Conservation (phyloP, 2,329 filamentous ascomycete genomes). For the Lecanoromycetidae sp. region DNA sequence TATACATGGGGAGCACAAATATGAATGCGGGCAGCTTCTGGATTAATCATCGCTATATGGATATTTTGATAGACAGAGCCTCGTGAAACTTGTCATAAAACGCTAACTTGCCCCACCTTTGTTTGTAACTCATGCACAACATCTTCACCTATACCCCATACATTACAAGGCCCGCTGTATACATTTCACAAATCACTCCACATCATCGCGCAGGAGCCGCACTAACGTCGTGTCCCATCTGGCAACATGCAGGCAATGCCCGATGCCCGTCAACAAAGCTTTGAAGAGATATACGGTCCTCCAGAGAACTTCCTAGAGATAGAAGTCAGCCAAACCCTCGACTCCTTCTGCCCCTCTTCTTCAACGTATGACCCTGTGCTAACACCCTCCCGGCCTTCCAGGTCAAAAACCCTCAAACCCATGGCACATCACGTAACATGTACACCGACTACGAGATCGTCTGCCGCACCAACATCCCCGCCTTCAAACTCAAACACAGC, state of each 20-base stretch:
- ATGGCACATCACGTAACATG: constrained; percentile 89
- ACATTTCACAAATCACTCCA: too few species aligned
- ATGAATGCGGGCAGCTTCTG: too few species aligned
- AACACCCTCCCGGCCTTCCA: constrained; percentile 15
- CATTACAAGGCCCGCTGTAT: neutral
- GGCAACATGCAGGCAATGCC: constrained; percentile 50
- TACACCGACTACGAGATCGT: constrained; percentile 99
- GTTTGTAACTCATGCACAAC: neutral
- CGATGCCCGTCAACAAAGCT: constrained; percentile 73
- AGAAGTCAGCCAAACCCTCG: constrained; percentile 48
- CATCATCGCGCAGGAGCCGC: neutral
- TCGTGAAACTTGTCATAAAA: too few species aligned
- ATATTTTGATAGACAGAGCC: too few species aligned
- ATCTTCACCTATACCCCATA: neutral
- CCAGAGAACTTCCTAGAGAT: constrained; percentile 99
- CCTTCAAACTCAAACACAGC: constrained; percentile 87
- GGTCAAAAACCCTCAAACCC: constrained; percentile 87
- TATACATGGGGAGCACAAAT: too few species aligned
- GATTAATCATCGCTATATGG: too few species aligned
- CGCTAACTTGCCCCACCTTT: too few species aligned
- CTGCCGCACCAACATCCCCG: constrained; percentile 95
- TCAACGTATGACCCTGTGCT: constrained; percentile 7
- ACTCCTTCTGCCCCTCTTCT: neutral
- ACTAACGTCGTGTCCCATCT: neutral
- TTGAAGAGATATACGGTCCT: constrained; percentile 97